Evolutionary conservation across 2,329 filamentous ascomycete genomes (phyloP).

Genomic region (Juglanconis juglandina): DNA sequence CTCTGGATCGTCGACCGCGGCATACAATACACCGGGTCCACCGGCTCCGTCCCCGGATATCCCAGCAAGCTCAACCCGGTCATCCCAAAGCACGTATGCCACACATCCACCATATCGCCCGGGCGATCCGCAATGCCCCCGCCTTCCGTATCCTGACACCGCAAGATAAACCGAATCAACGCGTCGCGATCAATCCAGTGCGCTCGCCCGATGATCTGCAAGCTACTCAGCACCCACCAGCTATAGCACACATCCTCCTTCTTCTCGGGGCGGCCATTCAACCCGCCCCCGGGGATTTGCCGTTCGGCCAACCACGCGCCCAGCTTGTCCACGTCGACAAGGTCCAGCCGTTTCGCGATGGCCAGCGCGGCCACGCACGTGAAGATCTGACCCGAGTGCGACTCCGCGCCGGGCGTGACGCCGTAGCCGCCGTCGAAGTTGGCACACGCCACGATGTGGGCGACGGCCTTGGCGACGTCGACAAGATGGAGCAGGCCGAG

Average conservation of each 20-base stretch:
- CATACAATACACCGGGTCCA: conserved; percentile 87
- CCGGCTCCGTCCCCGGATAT: conserved; percentile 70
- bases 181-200: conserved; percentile 91
- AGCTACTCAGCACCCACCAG: conserved; percentile 94
- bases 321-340: conserved; percentile 77
- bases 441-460: conserved; percentile 74
- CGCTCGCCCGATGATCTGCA: conserved; percentile 80
- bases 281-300: conserved; percentile 78
- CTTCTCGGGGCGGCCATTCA: conserved; percentile 95
- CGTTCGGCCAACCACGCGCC: conserved; percentile 91
- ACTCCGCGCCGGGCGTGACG: conserved; percentile 83
- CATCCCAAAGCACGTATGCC: conserved; percentile 87
- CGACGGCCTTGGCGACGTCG: conserved; percentile 75
- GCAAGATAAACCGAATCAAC: conserved; percentile 76
- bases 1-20: conserved; percentile 64
- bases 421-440: conserved; percentile 97
- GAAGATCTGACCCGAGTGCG: conserved; percentile 92
- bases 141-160: conserved; percentile 78
- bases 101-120: conserved; percentile 94
- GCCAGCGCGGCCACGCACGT: conserved; percentile 85
- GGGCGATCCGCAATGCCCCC: conserved; percentile 89
- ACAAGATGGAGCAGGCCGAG: conserved; percentile 70
- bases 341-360: conserved; percentile 77
- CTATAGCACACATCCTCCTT: conserved; percentile 96
- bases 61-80: conserved; percentile 82